A percentile compares a stretch with the other conserved stretches of the same genome.
phyloP scores from a whole-genome alignment of 106 monocot genomes.

The Allium fistulosum region DNA sequence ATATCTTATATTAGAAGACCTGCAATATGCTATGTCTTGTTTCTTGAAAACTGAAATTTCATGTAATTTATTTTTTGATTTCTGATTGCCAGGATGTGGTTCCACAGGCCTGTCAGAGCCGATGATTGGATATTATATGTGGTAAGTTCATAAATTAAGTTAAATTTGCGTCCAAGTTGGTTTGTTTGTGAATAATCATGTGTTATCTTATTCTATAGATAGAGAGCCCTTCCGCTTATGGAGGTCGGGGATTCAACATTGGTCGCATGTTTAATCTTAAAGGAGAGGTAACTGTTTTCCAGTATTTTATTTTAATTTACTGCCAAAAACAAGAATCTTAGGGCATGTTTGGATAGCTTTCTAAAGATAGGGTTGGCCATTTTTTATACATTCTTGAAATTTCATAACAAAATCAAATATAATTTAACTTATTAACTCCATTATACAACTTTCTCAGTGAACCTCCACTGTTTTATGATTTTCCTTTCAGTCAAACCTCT shows the following conservation, averaged over 20 bases:
- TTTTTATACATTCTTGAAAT: too few species aligned
- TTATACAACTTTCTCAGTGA: too few species aligned
- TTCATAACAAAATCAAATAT: too few species aligned
- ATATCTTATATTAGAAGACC: too few species aligned
- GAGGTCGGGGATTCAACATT: conserved; percentile 61
- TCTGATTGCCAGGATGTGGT: conserved; percentile 68
- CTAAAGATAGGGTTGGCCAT: too few species aligned
- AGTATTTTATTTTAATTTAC: not conserved
- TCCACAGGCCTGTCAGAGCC: conserved; percentile 73
- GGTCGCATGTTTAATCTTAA: conserved; percentile 88
- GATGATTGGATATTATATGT: conserved; percentile 86
- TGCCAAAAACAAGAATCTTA: too few species aligned
- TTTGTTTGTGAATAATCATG: not conserved
- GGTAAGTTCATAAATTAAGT: conserved; percentile 21
- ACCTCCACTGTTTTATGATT: too few species aligned
- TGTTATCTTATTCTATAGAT: conserved; percentile 36
- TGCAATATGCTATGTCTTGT: too few species aligned
- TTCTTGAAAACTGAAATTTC: too few species aligned
- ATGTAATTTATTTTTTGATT: not conserved
- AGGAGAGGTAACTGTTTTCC: conserved; percentile 58
- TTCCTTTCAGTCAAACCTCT: too few species aligned
- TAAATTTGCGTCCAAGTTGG: not conserved
- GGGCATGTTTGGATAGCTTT: too few species aligned
- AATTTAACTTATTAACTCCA: not conserved
- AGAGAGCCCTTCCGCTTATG: conserved; percentile 56